Conservation (phyloP, 2,329 filamentous ascomycete genomes). For the Metarhizium humberi region DNA sequence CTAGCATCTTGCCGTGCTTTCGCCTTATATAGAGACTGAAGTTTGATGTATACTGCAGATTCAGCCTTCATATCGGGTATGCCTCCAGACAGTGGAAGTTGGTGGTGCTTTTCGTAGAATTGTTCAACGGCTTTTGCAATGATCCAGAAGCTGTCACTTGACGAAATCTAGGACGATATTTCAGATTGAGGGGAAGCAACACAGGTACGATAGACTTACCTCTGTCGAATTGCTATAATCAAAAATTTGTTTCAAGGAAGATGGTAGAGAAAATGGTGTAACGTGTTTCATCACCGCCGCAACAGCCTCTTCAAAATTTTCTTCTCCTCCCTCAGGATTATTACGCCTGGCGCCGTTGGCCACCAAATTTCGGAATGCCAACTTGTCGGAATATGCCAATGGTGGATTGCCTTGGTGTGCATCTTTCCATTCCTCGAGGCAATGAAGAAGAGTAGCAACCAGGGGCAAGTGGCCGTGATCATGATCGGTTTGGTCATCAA, state of each 20-base stretch:
- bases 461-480: constrained; percentile 91
- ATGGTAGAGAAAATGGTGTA: constrained; percentile 56
- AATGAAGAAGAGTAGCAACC: constrained; percentile 72
- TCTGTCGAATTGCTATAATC: constrained; percentile 44
- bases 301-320: constrained; percentile 92
- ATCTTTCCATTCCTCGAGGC: constrained; percentile 71
- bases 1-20: constrained; percentile 73
- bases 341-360: constrained; percentile 56
- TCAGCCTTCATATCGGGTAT: constrained; percentile 97
- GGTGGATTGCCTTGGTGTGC: constrained; percentile 60
- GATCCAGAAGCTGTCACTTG: constrained; percentile 65
- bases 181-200: not conserved
- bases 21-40: constrained; percentile 87
- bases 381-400: constrained; percentile 74
- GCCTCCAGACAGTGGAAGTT: constrained; percentile 75
- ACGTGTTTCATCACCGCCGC: constrained; percentile 84
- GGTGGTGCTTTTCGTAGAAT: constrained; percentile 65
- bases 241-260: constrained; percentile 69
- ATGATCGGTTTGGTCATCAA: constrained; percentile 64
- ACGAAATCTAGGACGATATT: not conserved
- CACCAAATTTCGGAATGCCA: constrained; percentile 66
- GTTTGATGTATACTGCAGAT: constrained; percentile 76
- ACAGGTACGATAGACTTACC: constrained; percentile 35
- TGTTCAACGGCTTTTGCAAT: constrained; percentile 70
- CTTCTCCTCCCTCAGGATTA: constrained; percentile 79